These are phyloP conservation scores for Ambrosia trifida DNA, from an alignment of 129 eudicot species.

Conservation along the genomic window DNA sequence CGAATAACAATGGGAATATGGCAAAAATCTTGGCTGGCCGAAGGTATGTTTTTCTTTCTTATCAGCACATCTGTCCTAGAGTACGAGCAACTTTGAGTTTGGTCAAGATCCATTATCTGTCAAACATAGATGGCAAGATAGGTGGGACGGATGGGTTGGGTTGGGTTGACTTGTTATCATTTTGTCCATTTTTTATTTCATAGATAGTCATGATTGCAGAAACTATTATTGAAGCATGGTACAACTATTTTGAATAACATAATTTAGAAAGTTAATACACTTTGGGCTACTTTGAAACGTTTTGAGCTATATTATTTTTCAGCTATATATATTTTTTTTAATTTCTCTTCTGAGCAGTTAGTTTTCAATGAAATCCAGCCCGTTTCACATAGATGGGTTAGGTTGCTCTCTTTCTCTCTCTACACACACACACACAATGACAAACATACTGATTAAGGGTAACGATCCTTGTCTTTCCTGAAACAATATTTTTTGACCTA, in stretches of 20 bases:
- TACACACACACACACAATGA: background rate
- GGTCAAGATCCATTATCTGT: background rate
- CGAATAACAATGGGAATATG: conserved; percentile 91
- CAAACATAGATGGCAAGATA: background rate
- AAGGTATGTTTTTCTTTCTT: conserved; percentile 43
- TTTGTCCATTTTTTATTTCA: background rate
- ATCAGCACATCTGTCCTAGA: background rate
- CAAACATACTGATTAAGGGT: background rate
- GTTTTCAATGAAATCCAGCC: background rate
- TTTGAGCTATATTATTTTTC: background rate
- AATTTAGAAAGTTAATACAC: background rate
- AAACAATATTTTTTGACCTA: background rate
- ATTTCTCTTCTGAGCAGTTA: background rate
- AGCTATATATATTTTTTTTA: background rate
- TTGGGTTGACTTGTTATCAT: conserved; percentile 3
- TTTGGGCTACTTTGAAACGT: background rate
- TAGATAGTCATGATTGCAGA: background rate
- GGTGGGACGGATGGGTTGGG: background rate
- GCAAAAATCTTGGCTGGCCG: conserved; percentile 86
- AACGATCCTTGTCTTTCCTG: conserved; percentile 1
- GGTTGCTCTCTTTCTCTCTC: background rate
- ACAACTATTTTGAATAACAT: background rate
- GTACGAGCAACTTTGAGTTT: conserved; percentile 1
- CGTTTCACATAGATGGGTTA: background rate
- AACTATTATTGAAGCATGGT: background rate